Conservation (phyloP, 192 early-diverging fungal genomes). For the Umbelopsis isabellina region DNA sequence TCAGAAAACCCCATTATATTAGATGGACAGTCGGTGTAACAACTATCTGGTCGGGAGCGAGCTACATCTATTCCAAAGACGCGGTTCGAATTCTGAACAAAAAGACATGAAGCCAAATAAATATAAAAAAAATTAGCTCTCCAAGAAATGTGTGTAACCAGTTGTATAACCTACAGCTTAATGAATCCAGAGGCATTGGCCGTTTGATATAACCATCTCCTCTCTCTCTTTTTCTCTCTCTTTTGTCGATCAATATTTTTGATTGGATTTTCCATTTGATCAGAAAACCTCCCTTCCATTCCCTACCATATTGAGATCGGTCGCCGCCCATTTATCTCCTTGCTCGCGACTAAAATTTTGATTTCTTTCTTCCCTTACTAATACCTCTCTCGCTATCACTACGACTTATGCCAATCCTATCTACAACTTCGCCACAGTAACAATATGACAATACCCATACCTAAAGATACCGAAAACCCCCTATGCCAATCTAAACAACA, state of each 20-base stretch:
- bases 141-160: slow-evolving; percentile 12
- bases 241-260: slow-evolving; percentile 12
- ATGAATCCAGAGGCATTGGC: neutral
- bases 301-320: slow-evolving; percentile 11
- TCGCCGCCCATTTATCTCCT: slow-evolving; percentile 1
- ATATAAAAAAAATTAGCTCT: slow-evolving; percentile 5
- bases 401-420: too few species aligned
- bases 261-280: neutral
- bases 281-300: slow-evolving; percentile 16
- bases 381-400: neutral
- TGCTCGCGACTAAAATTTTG: neutral
- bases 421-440: neutral
- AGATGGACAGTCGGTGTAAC: slow-evolving; percentile 75
- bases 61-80: slow-evolving; percentile 74
- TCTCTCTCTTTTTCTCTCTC: neutral
- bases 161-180: slow-evolving; percentile 12
- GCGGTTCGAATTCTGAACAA: slow-evolving; percentile 68
- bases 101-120: neutral
- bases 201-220: neutral
- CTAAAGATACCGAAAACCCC: neutral
- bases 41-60: slow-evolving; percentile 79
- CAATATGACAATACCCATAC: neutral
- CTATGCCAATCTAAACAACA: neutral
- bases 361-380: neutral
- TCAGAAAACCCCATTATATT: slow-evolving; percentile 20